Evolutionary conservation across 345 rosid species (phyloP), one percentile per base, ranked within the genome.

Genomic region (Adansonia digitata): DNA sequence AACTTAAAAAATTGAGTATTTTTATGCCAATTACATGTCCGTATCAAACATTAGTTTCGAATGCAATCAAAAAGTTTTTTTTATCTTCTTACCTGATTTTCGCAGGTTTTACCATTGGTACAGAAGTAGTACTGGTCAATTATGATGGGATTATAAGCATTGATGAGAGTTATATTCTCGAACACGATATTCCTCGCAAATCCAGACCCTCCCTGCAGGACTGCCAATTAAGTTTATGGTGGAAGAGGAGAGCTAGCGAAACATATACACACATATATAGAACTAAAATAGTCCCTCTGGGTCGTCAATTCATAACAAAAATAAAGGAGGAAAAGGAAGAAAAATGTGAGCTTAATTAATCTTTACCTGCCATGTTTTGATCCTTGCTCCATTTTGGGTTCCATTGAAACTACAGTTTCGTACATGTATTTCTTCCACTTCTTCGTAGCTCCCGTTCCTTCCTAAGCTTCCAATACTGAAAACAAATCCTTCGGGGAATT

Each of bases 311-410:
- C n/a, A n/a, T n/a, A n/a, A n/a, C n/a, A n/a, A n/a, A n/a, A n/a
- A n/a, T n/a, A n/a, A n/a, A n/a, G n/a, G n/a, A n/a, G n/a, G n/a
- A n/a, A n/a, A n/a, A n/a, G n/a, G n/a, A n/a, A n/a, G n/a, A n/a
- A n/a, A n/a, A n/a, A n/a, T n/a, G n/a, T n/a, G n/a, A n/a, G n/a
- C 34, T 31, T 31, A 31, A 31, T 31, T n/a, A n/a, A n/a, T n/a
- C 51, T 14, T 52, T 52, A 55, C 61, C 61, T 55, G 63, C 63
- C 63, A 57, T 13, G 63, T 57, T 57, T 57, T 57, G 35, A 57
- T 57, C 37, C 63, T 57, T 57, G 63, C 63, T 26, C 63, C 63
- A 27, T 27, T 27, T 13, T 0, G 63, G 63, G 63, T 57, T 11
- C 17, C 63, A 26, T 5, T 27, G 17, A 57, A 27, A 13, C 0